Percentiles rank a stretch among this genome's conserved stretches.
Evolutionary conservation across 352 stramenopile species (phyloP).

Genomic region (Peronospora tabacina): DNA sequence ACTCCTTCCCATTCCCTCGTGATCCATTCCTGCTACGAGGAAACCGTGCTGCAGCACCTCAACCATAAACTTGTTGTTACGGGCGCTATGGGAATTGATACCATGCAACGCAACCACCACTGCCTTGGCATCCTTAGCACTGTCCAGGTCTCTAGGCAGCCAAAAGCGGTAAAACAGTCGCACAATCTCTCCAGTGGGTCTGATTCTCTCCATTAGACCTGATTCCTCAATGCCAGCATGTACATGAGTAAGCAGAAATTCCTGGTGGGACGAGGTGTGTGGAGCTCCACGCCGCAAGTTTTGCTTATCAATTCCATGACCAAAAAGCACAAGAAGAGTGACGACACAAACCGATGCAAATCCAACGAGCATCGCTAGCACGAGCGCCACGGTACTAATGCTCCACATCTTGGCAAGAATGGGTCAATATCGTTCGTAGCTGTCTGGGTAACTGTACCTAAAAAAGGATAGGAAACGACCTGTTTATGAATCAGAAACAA

Average conservation of each 20-base stretch:
- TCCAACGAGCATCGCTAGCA: slow-evolving; percentile 11
- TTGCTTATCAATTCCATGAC: slow-evolving; percentile 45
- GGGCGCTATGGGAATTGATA: slow-evolving; percentile 73
- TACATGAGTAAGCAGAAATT: slow-evolving; percentile 49
- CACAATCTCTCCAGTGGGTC: slow-evolving; percentile 30
- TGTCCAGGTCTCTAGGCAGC: slow-evolving; percentile 41
- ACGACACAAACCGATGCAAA: slow-evolving; percentile 19
- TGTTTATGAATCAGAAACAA: too few species aligned
- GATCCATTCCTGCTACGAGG: slow-evolving; percentile 54
- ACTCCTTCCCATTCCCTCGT: slow-evolving; percentile 70
- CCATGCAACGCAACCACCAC: slow-evolving; percentile 72
- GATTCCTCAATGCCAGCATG: slow-evolving; percentile 41
- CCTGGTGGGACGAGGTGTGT: slow-evolving; percentile 37
- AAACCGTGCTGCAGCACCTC: slow-evolving; percentile 57
- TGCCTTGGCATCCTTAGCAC: slow-evolving; percentile 27
- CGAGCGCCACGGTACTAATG: slow-evolving; percentile 4
- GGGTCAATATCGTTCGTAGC: background rate
- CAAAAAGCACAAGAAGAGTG: slow-evolving; percentile 36
- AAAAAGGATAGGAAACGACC: too few species aligned
- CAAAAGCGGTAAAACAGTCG: slow-evolving; percentile 73
- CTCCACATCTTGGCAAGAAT: slow-evolving; percentile 15
- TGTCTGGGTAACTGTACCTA: background rate
- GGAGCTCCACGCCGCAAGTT: slow-evolving; percentile 36
- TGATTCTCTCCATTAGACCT: slow-evolving; percentile 34
- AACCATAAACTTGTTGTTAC: slow-evolving; percentile 69